A percentile compares a stretch with the other conserved stretches of the same genome.
Evolutionary conservation across 768 basidiomycete genomes (phyloP).

Genomic region (Boletus eberwhitei): DNA sequence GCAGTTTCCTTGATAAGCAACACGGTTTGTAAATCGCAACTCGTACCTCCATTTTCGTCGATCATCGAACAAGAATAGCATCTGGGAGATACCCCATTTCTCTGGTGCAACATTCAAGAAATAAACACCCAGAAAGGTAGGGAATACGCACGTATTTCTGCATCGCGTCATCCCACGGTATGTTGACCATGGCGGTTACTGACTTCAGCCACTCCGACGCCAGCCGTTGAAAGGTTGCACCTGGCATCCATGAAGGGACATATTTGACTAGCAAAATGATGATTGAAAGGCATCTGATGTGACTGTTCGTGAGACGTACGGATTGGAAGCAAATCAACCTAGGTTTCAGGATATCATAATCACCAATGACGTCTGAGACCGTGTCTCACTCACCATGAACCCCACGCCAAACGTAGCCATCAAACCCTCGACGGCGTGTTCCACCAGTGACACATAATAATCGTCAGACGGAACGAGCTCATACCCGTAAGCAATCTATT

Average conservation of each 20-base stretch:
- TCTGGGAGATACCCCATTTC: not conserved
- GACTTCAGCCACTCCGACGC: conserved; percentile 2
- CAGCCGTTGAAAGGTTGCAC: conserved; percentile 1
- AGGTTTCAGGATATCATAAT: not conserved
- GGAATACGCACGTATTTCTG: conserved; percentile 1
- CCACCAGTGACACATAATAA: conserved; percentile 1
- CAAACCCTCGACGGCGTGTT: conserved; percentile 3
- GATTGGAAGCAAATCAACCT: conserved; percentile 2
- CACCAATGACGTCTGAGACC: not conserved
- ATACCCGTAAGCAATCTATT: conserved; percentile 1
- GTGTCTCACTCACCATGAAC: not conserved
- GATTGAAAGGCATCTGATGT: not conserved
- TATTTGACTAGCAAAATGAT: conserved; percentile 1
- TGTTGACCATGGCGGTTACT: conserved; percentile 1
- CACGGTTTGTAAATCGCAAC: not conserved
- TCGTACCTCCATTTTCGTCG: conserved; percentile 1
- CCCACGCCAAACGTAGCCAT: conserved; percentile 5
- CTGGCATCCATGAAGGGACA: conserved; percentile 1
- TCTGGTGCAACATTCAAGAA: not conserved
- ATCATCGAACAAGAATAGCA: conserved; percentile 6
- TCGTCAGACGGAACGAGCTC: conserved; percentile 2
- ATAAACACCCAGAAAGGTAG: not conserved
- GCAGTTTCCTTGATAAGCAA: conserved; percentile 5
- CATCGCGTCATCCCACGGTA: conserved; percentile 3
- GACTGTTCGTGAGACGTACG: not conserved